Evolutionary conservation across 2,329 filamentous ascomycete species (phyloP), one percentile per base, ranked within the genome.

Genomic region (Trichoderma sp.): DNA sequence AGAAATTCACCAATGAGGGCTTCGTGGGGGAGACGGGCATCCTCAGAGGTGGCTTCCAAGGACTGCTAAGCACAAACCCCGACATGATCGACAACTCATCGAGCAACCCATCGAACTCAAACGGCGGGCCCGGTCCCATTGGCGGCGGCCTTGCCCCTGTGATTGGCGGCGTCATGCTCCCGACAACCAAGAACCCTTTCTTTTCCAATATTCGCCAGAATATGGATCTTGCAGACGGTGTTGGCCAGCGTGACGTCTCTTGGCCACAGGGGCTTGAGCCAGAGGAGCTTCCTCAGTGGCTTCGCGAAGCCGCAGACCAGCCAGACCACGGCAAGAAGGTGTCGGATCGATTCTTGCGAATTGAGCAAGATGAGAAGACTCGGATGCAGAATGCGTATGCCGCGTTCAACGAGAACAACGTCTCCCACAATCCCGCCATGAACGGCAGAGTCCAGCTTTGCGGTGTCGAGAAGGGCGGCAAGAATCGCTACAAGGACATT

Each of bases 401-500:
- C 0, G 80, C 83, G 21, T 85, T 87, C 69, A 83, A 82, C 61
- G 77, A 85, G 1, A 73, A 77, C 35, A 76, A 77, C 14, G 70
- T 73, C 10, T 73, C 73, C 11, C 73, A 77, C 35, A 76, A 77
- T 24, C 71, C 74, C 11, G 73, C 73, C 16, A 72, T 56, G 43
- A 71, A 69, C 19, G 72, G 70, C 73, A 73, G 80, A 27, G 87
- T 96, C 8, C 91, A 93, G 74, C 89, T 99, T 63, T 96, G 92
- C 0, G 96, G 96, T 8, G 92, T 99, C 35, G 96, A 99, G 76
- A 96, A 97, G 79, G 96, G 96, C 8, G 89, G 86, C 21, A 98
- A 98, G 83, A 99, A 99, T 75, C 88, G 96, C 10, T 99, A 99
- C 83, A 98, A 97, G 82, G 96, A 97, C 74, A 97, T 98, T 68